These are phyloP conservation scores for Quercus lobata DNA, from an alignment of 331 rosid genomes.

Conservation along the genomic window DNA sequence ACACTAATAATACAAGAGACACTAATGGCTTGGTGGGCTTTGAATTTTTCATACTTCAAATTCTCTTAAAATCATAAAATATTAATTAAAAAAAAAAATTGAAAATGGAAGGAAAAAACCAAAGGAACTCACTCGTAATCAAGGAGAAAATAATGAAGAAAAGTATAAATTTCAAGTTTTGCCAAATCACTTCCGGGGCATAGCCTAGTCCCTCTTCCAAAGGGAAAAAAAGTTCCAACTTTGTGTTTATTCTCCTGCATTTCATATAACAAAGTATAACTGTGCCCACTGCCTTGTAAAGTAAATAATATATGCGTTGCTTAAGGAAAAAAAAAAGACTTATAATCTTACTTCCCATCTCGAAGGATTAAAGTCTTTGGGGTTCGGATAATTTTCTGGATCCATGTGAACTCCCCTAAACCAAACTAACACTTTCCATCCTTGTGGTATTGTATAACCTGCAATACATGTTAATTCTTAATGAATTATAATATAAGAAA, in stretches of 20 bases:
- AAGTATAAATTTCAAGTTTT: constrained; percentile 49
- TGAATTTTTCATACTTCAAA: too few species aligned
- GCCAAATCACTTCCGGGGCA: constrained; percentile 66
- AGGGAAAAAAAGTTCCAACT: constrained; percentile 57
- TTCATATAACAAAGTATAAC: too few species aligned
- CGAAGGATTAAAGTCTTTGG: constrained; percentile 46
- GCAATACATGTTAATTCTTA: background rate
- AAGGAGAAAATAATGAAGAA: constrained; percentile 64
- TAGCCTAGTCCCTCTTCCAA: constrained; percentile 56
- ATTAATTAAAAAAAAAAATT: too few species aligned
- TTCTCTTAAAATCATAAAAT: too few species aligned
- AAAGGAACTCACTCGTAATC: constrained; percentile 33
- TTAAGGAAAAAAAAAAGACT: too few species aligned
- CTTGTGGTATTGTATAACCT: constrained; percentile 68
- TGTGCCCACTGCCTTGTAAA: too few species aligned
- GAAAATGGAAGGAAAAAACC: too few species aligned
- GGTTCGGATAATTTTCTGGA: constrained; percentile 45
- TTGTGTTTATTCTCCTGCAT: constrained; percentile 41
- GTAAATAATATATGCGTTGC: too few species aligned
- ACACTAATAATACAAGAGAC: too few species aligned
- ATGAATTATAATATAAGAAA: background rate
- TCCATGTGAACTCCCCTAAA: constrained; percentile 62
- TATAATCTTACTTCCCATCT: constrained; percentile 60
- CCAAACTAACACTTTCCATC: constrained; percentile 74
- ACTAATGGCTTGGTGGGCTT: too few species aligned